Evolutionary conservation across 2,329 filamentous ascomycete species (phyloP).

Genomic region (Calonectria naviculata): DNA sequence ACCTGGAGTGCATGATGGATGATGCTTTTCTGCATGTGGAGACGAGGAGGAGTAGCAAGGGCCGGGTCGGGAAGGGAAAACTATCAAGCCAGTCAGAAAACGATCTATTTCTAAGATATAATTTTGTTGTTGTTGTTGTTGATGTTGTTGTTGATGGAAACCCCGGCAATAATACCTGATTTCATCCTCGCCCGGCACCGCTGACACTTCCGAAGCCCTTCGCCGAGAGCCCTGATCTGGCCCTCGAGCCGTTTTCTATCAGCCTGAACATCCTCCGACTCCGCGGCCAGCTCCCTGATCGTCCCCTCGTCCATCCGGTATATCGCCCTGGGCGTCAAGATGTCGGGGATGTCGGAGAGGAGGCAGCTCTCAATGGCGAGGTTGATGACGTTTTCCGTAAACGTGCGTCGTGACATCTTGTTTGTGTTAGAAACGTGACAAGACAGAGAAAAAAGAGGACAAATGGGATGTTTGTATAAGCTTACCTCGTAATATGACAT

Average conservation of each 20-base stretch:
- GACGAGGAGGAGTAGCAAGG: neutral
- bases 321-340: slow-evolving; percentile 53
- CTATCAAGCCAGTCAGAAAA: slow-evolving; percentile 1
- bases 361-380: slow-evolving; percentile 62
- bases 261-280: slow-evolving; percentile 16
- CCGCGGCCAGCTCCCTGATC: slow-evolving; percentile 20
- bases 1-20: neutral
- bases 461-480: neutral
- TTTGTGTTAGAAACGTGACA: neutral
- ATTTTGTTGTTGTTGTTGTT: neutral
- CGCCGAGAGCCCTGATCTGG: slow-evolving; percentile 19
- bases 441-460: neutral
- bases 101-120: slow-evolving; percentile 1
- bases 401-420: slow-evolving; percentile 55
- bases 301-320: slow-evolving; percentile 20
- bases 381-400: slow-evolving; percentile 60
- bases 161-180: slow-evolving; percentile 19
- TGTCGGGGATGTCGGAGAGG: slow-evolving; percentile 50
- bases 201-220: slow-evolving; percentile 25
- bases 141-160: neutral
- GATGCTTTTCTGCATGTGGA: neutral
- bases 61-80: neutral
- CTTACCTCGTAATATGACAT: slow-evolving; percentile 56
- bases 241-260: slow-evolving; percentile 18
- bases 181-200: slow-evolving; percentile 23